Base-by-base conservation (phyloP, 805 yeast genomes). In the Kodamaea sagamina region DNA sequence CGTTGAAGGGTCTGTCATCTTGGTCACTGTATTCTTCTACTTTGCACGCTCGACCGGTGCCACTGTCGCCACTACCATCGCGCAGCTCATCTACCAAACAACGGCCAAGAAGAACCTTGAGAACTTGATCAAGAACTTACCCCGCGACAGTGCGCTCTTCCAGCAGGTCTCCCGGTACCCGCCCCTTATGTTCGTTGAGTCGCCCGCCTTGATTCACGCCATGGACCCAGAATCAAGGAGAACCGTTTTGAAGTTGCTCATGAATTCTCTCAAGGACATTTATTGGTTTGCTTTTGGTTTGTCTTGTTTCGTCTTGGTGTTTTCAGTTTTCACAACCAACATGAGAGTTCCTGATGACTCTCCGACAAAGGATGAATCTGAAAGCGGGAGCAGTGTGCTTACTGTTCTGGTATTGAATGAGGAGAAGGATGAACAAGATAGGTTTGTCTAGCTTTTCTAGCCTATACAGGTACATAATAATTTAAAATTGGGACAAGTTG, bases 41-140 rank as follows among this genome's bases (percentile, higher is more conserved):
- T 53, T 50, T 28, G 32, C 32, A 15, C 44, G 53, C 18, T 24
- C 31, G 6, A 21, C 29, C 10, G 41, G 31, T 6, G 40, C 29
- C 2, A 28, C 44, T 4, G 22, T 41, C 15, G 31, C 36, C 16
- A 15, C 27, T 12, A 19, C 26, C n/a, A 13, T 41, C 10, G 40
- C 27, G 4, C 40, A 41, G 13, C 18, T 36, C 28, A 28, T 36
- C 4, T 41, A 28, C 28, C 38, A 35, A 12, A 41, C 31, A 7
- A 11, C 22, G 6, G 99, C 98, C 73, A 89, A 89, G 75, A 90
- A 88, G 74, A 89, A 88, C 64, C 84, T 88, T 49, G 96, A 90
- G 63, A 79, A 82, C 49, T 65, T 62, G 3, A n/a, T 65, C 4
- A 28, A 5, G 2, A 32, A n/a, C 2, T 34, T 59, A 22, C 39